Conservation (phyloP, 805 yeast genomes). For the Lipomyces orientalis region DNA sequence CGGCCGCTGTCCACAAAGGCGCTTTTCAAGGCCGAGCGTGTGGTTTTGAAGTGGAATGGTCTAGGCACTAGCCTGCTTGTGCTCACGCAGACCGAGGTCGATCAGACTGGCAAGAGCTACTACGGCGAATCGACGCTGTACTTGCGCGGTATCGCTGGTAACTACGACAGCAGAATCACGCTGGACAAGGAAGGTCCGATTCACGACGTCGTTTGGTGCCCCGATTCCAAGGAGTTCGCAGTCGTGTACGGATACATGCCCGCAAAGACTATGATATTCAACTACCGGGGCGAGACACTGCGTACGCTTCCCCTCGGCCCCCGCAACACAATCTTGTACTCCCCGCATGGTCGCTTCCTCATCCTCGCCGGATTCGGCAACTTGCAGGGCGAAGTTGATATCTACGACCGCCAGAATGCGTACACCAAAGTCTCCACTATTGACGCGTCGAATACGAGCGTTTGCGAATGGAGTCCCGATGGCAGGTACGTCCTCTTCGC, state of each 20-base stretch:
- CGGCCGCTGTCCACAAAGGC: constrained; percentile 82
- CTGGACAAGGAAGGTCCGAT: constrained; percentile 95
- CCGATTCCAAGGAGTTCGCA: constrained; percentile 94
- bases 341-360: constrained; percentile 92
- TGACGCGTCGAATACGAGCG: constrained; percentile 94
- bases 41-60: constrained; percentile 90
- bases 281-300: constrained; percentile 86
- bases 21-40: constrained; percentile 94
- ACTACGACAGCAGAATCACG: constrained; percentile 85
- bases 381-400: constrained; percentile 94
- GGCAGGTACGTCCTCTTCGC: constrained; percentile 93
- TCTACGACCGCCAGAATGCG: constrained; percentile 87
- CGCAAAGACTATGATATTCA: constrained; percentile 90
- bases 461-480: constrained; percentile 97
- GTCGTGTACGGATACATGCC: constrained; percentile 99
- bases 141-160: constrained; percentile 87
- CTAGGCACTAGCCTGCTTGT: constrained; percentile 94
- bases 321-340: constrained; percentile 85
- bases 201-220: constrained; percentile 97
- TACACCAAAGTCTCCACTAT: constrained; percentile 79
- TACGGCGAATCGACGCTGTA: constrained; percentile 96
- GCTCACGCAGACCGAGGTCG: constrained; percentile 94
- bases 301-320: constrained; percentile 85
- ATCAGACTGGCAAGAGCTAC: constrained; percentile 88
- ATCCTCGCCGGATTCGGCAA: constrained; percentile 98